Evolutionary conservation across 768 basidiomycete species (phyloP).

Genomic region (Suillus fuscotomentosus): DNA sequence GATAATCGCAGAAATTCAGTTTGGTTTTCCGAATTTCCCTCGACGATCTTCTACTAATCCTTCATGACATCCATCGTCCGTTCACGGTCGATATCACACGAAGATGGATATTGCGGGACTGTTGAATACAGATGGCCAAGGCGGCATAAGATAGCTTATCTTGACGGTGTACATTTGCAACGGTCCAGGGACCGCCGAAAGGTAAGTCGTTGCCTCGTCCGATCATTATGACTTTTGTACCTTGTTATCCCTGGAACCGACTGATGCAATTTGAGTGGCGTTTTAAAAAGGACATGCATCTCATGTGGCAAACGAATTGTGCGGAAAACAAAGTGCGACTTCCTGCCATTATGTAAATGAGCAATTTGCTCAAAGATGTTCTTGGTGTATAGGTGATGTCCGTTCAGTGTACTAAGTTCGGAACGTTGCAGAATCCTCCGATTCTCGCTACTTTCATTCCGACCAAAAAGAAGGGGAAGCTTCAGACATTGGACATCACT

Average conservation of each 20-base stretch:
- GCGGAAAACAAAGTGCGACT: background rate
- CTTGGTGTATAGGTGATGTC: background rate
- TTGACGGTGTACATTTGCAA: background rate
- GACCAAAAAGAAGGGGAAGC: background rate
- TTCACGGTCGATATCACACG: background rate
- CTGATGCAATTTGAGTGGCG: background rate
- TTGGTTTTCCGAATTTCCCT: background rate
- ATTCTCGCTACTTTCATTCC: background rate
- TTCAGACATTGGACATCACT: background rate
- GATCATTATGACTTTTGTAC: background rate
- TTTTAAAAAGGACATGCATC: background rate
- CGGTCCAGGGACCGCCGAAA: too few species aligned
- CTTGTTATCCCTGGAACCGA: background rate
- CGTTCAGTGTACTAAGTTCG: background rate
- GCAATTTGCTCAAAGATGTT: background rate
- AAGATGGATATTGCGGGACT: background rate
- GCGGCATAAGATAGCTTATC: background rate
- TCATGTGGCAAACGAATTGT: background rate
- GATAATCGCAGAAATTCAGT: background rate
- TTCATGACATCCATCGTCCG: background rate
- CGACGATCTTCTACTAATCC: background rate
- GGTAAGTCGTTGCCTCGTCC: background rate
- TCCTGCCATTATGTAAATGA: background rate
- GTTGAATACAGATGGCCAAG: background rate
- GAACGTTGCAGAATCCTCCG: background rate